These are phyloP conservation scores for Gillenia trifoliata DNA, from an alignment of 306 rosid species.

Conservation along the genomic window DNA sequence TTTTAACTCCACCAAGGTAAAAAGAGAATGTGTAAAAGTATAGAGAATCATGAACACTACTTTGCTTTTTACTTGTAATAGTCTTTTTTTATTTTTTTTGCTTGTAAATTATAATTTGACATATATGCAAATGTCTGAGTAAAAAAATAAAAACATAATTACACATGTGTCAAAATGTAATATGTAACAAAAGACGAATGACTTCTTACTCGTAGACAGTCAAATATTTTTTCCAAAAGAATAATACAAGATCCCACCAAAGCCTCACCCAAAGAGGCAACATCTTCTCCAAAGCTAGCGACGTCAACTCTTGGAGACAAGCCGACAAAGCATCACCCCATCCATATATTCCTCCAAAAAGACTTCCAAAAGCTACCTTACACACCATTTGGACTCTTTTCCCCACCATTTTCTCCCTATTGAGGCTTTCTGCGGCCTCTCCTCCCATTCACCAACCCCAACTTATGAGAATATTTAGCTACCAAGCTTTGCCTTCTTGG, in stretches of 20 bases:
- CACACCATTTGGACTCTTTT: constrained; percentile 27
- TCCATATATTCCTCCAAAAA: constrained; percentile 29
- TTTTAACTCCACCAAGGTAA: background rate
- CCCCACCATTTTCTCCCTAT: constrained; percentile 29
- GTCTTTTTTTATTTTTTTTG: too few relatives aligned
- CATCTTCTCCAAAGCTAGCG: constrained; percentile 42
- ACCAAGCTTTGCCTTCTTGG: constrained; percentile 34
- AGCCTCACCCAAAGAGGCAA: constrained; percentile 26
- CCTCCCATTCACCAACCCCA: constrained; percentile 39
- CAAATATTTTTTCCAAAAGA: background rate
- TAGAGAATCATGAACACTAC: too few relatives aligned
- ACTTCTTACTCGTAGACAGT: background rate
- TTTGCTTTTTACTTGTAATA: too few relatives aligned
- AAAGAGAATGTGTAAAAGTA: background rate
- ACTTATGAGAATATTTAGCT: constrained; percentile 15
- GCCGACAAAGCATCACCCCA: constrained; percentile 24
- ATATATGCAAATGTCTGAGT: background rate
- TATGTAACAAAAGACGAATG: background rate
- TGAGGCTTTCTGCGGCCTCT: constrained; percentile 28
- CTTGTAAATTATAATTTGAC: too few relatives aligned
- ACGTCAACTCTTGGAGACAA: constrained; percentile 26
- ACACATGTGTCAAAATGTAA: background rate
- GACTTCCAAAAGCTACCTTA: constrained; percentile 43
- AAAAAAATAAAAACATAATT: too few relatives aligned
- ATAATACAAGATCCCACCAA: constrained; percentile 23